phyloP scores from a whole-genome alignment of 192 early-diverging fungal species.

The Rhizoclosmatium globosum region DNA sequence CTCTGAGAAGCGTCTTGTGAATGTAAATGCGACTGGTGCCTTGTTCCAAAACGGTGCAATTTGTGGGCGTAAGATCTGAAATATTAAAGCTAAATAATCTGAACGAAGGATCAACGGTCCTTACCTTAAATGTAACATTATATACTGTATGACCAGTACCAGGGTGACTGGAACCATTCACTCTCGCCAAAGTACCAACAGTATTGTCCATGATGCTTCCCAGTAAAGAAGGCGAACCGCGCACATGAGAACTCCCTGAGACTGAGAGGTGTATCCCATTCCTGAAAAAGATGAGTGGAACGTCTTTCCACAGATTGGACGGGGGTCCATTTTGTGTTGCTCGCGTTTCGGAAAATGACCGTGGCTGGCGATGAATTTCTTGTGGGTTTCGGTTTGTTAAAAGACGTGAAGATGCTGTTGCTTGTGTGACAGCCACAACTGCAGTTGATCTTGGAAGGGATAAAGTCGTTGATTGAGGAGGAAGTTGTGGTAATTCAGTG shows the following conservation, averaged over 20 bases:
- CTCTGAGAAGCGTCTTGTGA: constrained; percentile 17
- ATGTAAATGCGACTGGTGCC: background rate
- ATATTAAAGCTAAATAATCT: background rate
- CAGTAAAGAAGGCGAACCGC: background rate
- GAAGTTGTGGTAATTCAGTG: background rate
- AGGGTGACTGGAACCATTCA: background rate
- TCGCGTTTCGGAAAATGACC: background rate
- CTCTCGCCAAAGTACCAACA: background rate
- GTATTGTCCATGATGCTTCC: background rate
- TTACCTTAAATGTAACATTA: background rate
- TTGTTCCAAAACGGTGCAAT: constrained; percentile 4
- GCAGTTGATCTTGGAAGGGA: background rate
- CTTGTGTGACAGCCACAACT: background rate
- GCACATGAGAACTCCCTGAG: background rate
- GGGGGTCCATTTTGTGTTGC: background rate
- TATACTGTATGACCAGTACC: background rate
- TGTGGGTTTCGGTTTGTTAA: background rate
- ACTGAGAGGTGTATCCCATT: constrained; percentile 21
- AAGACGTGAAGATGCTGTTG: background rate
- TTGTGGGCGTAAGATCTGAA: constrained; percentile 23
- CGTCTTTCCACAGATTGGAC: constrained; percentile 13
- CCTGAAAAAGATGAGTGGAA: constrained; percentile 29
- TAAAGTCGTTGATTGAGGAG: too few species aligned
- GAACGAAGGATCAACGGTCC: background rate
- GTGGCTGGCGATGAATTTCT: background rate